Conservation (phyloP, 805 yeast genomes). For the Zygosaccharomyces lentus region DNA sequence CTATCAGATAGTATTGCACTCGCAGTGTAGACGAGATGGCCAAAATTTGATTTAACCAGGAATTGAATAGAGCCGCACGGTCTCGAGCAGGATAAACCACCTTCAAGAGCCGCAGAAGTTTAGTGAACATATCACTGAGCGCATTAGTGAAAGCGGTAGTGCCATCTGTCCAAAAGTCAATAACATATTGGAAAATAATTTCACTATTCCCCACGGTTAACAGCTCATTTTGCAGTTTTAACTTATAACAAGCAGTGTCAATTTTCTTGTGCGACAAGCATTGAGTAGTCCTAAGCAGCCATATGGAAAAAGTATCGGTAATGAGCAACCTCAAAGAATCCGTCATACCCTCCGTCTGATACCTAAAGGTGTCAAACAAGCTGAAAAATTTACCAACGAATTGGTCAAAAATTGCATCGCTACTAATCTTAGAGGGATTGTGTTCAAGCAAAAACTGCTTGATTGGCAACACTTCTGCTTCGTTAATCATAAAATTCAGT, state of each 20-base stretch:
- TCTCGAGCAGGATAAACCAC: slow-evolving; percentile 19
- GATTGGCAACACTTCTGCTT: neutral
- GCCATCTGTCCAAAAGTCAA: slow-evolving; percentile 68
- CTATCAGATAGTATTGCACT: slow-evolving; percentile 58
- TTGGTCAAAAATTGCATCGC: slow-evolving; percentile 5
- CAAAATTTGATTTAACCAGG: slow-evolving; percentile 48
- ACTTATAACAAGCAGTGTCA: slow-evolving; percentile 15
- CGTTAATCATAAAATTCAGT: neutral
- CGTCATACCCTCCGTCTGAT: slow-evolving; percentile 8
- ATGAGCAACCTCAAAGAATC: slow-evolving; percentile 35
- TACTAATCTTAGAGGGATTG: slow-evolving; percentile 14
- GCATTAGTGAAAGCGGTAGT: slow-evolving; percentile 71
- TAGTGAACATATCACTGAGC: slow-evolving; percentile 54
- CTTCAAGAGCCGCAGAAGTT: slow-evolving; percentile 43
- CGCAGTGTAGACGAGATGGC: slow-evolving; percentile 48
- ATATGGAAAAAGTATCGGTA: slow-evolving; percentile 60
- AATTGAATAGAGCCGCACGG: slow-evolving; percentile 27
- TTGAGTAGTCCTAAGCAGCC: slow-evolving; percentile 57
- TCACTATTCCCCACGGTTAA: slow-evolving; percentile 26
- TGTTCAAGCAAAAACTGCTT: slow-evolving; percentile 12
- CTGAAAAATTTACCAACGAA: slow-evolving; percentile 9
- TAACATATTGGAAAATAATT: slow-evolving; percentile 46
- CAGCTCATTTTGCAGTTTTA: slow-evolving; percentile 13
- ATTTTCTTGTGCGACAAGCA: slow-evolving; percentile 19
- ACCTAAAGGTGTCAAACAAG: slow-evolving; percentile 8